Evolutionary conservation across 768 basidiomycete species (phyloP).

Genomic region (Exsudoporus frostii): DNA sequence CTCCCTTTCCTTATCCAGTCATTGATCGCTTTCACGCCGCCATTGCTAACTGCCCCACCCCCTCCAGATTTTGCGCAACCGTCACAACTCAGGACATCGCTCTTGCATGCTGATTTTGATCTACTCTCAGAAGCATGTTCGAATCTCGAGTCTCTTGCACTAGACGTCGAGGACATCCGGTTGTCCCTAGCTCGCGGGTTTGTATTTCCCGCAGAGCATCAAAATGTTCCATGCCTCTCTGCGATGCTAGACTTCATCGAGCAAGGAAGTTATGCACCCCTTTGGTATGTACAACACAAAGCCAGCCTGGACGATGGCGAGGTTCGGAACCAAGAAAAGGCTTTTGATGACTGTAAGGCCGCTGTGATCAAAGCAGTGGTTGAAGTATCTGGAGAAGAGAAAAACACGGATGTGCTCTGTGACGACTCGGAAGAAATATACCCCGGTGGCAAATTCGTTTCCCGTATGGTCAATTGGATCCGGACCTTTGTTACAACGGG

Average conservation of each 20-base stretch:
- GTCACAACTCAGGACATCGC: constrained; percentile 40
- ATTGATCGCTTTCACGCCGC: constrained; percentile 59
- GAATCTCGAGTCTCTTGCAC: constrained; percentile 69
- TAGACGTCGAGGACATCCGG: constrained; percentile 77
- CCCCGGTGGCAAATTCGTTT: constrained; percentile 71
- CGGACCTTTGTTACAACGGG: constrained; percentile 47
- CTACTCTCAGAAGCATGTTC: constrained; percentile 72
- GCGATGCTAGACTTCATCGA: constrained; percentile 75
- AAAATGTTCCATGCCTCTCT: constrained; percentile 54
- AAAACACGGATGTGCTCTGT: constrained; percentile 77
- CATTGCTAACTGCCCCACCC: constrained; percentile 38
- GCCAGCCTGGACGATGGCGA: constrained; percentile 38
- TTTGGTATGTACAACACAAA: constrained; percentile 50
- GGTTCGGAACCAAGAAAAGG: constrained; percentile 61
- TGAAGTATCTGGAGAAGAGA: constrained; percentile 79
- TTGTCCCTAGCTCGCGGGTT: constrained; percentile 66
- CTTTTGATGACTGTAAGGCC: constrained; percentile 79
- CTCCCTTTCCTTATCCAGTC: constrained; percentile 61
- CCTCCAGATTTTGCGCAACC: constrained; percentile 38
- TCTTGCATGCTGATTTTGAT: constrained; percentile 67
- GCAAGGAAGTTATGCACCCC: constrained; percentile 59
- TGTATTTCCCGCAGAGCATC: constrained; percentile 55
- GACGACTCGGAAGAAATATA: constrained; percentile 51
- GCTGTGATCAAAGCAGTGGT: constrained; percentile 84
- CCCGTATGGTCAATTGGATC: constrained; percentile 75